Evolutionary conservation across 2,329 filamentous ascomycete genomes (phyloP).

Genomic region (Colletotrichum salicis): DNA sequence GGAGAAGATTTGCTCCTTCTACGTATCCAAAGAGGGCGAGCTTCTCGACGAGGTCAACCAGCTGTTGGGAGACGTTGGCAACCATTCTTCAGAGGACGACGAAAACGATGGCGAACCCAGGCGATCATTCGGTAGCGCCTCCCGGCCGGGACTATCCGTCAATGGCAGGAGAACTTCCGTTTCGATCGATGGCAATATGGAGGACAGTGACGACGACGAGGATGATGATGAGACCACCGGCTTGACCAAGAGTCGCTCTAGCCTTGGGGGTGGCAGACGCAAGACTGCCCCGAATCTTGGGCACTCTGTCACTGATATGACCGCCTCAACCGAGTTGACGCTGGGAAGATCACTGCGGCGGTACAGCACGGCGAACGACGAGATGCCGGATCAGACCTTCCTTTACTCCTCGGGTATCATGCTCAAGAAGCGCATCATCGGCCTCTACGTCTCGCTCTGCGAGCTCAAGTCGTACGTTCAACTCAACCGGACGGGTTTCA

Average conservation of each 20-base stretch:
- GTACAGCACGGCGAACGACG: conserved; percentile 77
- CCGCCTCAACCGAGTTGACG: conserved; percentile 69
- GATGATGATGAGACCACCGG: conserved; percentile 70
- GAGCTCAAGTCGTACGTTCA: conserved; percentile 96
- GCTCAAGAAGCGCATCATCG: conserved; percentile 90
- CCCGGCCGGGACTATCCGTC: conserved; percentile 44
- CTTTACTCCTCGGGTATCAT: conserved; percentile 77
- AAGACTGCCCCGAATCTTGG: conserved; percentile 49
- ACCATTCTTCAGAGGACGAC: conserved; percentile 65
- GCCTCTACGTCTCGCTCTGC: conserved; percentile 90
- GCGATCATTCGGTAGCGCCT: conserved; percentile 37
- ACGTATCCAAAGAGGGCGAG: conserved; percentile 87
- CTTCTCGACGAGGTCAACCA: conserved; percentile 83
- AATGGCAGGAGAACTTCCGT: conserved; percentile 48
- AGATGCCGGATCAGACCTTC: conserved; percentile 81
- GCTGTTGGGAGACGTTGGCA: conserved; percentile 78
- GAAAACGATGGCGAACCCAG: conserved; percentile 23
- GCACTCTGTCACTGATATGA: conserved; percentile 65
- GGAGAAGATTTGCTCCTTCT: conserved; percentile 94
- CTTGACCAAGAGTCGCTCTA: conserved; percentile 57
- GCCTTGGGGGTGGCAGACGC: conserved; percentile 48
- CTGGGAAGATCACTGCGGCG: conserved; percentile 63
- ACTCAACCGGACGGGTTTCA: conserved; percentile 95
- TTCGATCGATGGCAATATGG: conserved; percentile 67
- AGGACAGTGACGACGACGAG: conserved; percentile 74